These are phyloP conservation scores for Populus tomentosa DNA, from an alignment of 441 rosid genomes.

Conservation along the genomic window DNA sequence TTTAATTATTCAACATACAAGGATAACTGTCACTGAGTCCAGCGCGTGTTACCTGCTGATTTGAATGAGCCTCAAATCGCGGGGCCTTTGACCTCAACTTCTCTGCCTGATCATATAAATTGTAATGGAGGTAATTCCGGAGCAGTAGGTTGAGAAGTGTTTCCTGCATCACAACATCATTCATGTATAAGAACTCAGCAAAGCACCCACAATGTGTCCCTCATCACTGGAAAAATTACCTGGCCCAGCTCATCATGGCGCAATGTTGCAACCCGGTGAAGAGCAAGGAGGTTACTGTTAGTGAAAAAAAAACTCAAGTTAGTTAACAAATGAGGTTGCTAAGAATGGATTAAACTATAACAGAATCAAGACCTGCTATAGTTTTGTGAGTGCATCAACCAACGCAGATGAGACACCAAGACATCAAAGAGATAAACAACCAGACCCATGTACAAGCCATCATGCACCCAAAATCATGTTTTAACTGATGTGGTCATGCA, in stretches of 20 bases:
- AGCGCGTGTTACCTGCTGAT: slow-evolving; percentile 43
- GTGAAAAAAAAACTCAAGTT: background rate
- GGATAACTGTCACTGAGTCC: background rate
- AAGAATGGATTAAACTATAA: background rate
- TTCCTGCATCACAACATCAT: slow-evolving; percentile 40
- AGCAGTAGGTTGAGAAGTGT: slow-evolving; percentile 22
- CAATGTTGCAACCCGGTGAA: slow-evolving; percentile 61
- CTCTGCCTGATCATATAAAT: slow-evolving; percentile 42
- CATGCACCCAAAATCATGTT: background rate
- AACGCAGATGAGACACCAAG: background rate
- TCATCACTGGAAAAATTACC: slow-evolving; percentile 25
- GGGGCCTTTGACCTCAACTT: slow-evolving; percentile 55
- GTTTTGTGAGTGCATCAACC: background rate
- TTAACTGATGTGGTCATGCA: background rate
- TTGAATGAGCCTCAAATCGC: slow-evolving; percentile 66
- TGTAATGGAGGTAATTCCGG: slow-evolving; percentile 75
- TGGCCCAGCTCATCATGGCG: slow-evolving; percentile 74
- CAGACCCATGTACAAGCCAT: background rate
- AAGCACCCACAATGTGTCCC: background rate
- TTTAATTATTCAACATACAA: background rate
- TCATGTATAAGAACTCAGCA: slow-evolving; percentile 7
- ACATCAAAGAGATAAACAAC: background rate
- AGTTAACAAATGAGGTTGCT: slow-evolving; percentile 4
- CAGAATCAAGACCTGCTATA: background rate
- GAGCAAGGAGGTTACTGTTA: slow-evolving; percentile 49